phyloP scores from a whole-genome alignment of 768 basidiomycete species.

The Exidia glandulosa region DNA sequence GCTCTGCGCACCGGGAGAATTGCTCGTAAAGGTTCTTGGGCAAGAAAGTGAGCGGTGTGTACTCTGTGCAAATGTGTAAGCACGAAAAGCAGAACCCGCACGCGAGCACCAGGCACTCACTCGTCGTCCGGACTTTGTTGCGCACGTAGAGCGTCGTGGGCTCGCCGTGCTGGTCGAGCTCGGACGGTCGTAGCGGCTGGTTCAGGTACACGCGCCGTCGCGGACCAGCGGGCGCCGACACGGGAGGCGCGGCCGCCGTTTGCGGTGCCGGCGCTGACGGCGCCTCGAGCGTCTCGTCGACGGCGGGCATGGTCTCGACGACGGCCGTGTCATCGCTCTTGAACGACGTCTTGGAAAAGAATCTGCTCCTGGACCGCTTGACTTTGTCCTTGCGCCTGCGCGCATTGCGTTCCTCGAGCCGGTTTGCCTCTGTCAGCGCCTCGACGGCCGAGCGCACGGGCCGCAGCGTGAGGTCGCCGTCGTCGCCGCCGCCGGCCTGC shows the following conservation, averaged over 20 bases:
- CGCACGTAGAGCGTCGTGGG: slow-evolving; percentile 69
- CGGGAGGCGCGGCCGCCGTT: slow-evolving; percentile 14
- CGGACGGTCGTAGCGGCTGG: slow-evolving; percentile 46
- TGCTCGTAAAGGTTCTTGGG: slow-evolving; percentile 95
- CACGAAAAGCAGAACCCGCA: background rate
- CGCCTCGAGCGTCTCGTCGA: background rate
- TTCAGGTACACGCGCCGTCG: slow-evolving; percentile 80
- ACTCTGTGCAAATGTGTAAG: slow-evolving; percentile 40
- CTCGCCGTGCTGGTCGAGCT: slow-evolving; percentile 61
- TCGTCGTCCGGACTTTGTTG: slow-evolving; percentile 91
- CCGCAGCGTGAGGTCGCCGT: slow-evolving; percentile 76
- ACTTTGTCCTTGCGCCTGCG: slow-evolving; percentile 32
- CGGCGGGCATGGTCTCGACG: background rate
- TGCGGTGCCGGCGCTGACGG: background rate
- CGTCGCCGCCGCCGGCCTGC: slow-evolving; percentile 16
- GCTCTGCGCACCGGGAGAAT: slow-evolving; percentile 58
- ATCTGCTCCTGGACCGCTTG: background rate
- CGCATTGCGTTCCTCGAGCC: slow-evolving; percentile 61
- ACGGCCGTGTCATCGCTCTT: background rate
- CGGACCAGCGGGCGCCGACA: slow-evolving; percentile 33
- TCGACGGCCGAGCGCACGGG: slow-evolving; percentile 91
- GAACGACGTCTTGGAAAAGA: background rate
- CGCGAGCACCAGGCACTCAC: slow-evolving; percentile 53
- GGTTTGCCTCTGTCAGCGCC: slow-evolving; percentile 78
- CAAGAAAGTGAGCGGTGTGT: slow-evolving; percentile 80